A percentile compares a stretch with the other conserved stretches of the same genome.
Evolutionary conservation across 2,329 filamentous ascomycete species (phyloP).

Genomic region (Aspergillus sp.): DNA sequence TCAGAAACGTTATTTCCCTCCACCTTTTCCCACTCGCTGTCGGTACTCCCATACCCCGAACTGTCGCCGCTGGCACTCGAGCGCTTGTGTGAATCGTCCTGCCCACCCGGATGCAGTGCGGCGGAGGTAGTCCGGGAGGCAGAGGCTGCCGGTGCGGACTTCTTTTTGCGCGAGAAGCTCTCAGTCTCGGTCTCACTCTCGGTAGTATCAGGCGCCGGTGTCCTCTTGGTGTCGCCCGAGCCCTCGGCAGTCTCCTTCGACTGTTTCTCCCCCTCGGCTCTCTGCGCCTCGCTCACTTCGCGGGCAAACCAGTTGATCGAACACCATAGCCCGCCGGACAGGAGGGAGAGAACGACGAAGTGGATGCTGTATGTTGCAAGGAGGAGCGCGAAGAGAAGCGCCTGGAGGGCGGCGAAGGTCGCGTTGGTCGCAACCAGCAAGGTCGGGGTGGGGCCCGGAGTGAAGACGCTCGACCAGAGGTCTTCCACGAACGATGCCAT

Average conservation of each 20-base stretch:
- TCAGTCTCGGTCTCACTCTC: constrained; percentile 40
- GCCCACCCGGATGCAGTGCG: constrained; percentile 40
- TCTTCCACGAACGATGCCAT: constrained; percentile 55
- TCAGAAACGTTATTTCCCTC: constrained; percentile 35
- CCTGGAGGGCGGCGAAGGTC: constrained; percentile 76
- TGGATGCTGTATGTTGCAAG: constrained; percentile 78
- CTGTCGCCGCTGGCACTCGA: constrained; percentile 39
- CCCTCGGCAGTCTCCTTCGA: constrained; percentile 26
- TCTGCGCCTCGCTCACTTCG: constrained; percentile 48
- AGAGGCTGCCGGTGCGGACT: constrained; percentile 5
- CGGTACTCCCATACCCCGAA: constrained; percentile 61
- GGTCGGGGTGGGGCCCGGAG: constrained; percentile 77
- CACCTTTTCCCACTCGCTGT: constrained; percentile 97
- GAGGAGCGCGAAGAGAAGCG: constrained; percentile 66
- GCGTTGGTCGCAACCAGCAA: constrained; percentile 83
- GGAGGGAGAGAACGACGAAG: constrained; percentile 69
- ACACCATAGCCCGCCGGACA: constrained; percentile 80
- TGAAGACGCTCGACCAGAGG: constrained; percentile 90
- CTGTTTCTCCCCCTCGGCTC: constrained; percentile 36
- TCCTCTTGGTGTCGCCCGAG: constrained; percentile 17
- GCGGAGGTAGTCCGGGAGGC: constrained; percentile 12
- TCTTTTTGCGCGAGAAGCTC: constrained; percentile 14
- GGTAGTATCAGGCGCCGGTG: constrained; percentile 26
- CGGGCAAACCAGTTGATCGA: constrained; percentile 93
- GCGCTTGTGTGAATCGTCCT: constrained; percentile 35